These are phyloP conservation scores for Backusella mclennaniae DNA, from an alignment of 192 early-diverging fungal genomes.

Conservation along the genomic window DNA sequence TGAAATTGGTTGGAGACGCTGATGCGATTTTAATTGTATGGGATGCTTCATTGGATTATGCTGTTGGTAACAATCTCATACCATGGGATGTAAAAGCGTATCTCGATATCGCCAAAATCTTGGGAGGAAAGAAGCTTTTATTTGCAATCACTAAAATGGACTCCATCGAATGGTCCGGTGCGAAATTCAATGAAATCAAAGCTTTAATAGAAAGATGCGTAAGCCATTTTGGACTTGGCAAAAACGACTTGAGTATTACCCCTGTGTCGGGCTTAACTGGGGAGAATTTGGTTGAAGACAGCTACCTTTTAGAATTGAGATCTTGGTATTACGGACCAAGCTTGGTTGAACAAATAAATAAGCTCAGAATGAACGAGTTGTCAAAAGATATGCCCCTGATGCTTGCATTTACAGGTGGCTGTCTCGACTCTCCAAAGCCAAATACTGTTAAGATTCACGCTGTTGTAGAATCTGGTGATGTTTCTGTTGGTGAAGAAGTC, in stretches of 20 bases:
- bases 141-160: conserved; percentile 98
- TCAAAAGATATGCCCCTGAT: conserved; percentile 79
- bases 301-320: conserved; percentile 39
- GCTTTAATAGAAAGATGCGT: conserved; percentile 68
- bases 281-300: conserved; percentile 68
- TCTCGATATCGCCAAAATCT: conserved; percentile 79
- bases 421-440: conserved; percentile 59
- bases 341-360: conserved; percentile 71
- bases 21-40: conserved; percentile 94
- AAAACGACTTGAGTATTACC: conserved; percentile 72
- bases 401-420: conserved; percentile 83
- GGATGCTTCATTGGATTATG: conserved; percentile 81
- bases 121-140: conserved; percentile 89
- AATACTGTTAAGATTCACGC: conserved; percentile 67
- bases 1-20: conserved; percentile 62
- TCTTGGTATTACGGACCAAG: conserved; percentile 85
- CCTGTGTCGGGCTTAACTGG: conserved; percentile 92
- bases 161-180: conserved; percentile 74
- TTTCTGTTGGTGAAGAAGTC: conserved; percentile 86
- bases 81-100: conserved; percentile 81
- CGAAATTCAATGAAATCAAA: conserved; percentile 77
- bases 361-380: conserved; percentile 67
- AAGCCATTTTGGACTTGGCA: conserved; percentile 72
- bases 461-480: conserved; percentile 78
- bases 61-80: conserved; percentile 79